phyloP scores from a whole-genome alignment of 208 protist species.

The Leishmania tarentolae region DNA sequence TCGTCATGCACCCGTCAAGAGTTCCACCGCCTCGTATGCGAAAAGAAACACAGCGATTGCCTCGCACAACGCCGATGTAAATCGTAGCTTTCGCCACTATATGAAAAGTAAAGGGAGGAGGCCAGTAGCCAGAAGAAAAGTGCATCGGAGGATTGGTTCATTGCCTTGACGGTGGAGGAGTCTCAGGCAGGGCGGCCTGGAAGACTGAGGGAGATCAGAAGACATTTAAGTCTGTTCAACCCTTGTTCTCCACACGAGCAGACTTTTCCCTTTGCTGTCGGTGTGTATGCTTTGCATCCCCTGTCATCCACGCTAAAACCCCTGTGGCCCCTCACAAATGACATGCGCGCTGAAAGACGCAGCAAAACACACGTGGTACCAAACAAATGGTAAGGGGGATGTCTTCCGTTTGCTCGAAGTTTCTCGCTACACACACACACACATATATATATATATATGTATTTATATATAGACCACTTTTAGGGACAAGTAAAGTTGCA shows the following conservation, averaged over 20 bases:
- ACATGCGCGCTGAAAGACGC: background rate
- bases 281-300: too few relatives aligned
- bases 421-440: background rate
- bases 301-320: background rate
- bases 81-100: background rate
- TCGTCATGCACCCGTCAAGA: background rate
- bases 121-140: background rate
- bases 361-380: background rate
- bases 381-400: background rate
- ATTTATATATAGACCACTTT: too few relatives aligned
- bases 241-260: background rate
- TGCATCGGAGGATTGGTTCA: background rate
- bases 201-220: background rate
- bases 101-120: background rate
- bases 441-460: too few relatives aligned
- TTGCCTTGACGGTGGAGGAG: background rate
- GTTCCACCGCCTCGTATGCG: background rate
- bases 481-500: background rate
- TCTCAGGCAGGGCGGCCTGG: background rate
- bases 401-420: background rate
- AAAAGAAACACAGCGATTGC: background rate
- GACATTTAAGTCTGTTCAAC: background rate
- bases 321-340: background rate
- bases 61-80: background rate
- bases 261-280: background rate